A percentile compares a stretch with the other conserved stretches of the same genome.
Conservation (phyloP, 768 basidiomycete species). For the Scleroderma citrinum region DNA sequence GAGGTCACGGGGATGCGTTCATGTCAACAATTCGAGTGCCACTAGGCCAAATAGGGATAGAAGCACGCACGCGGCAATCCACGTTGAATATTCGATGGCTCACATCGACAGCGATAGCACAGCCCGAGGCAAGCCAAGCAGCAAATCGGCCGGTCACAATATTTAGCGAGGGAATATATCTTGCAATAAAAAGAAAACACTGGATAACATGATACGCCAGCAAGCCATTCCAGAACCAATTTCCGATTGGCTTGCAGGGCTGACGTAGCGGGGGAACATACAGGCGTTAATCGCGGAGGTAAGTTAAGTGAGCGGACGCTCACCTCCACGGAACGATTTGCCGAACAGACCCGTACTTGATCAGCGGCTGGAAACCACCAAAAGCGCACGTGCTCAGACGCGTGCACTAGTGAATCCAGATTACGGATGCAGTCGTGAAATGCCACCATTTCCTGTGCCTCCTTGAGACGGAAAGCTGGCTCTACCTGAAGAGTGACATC, state of each 20-base stretch:
- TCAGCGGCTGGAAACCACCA: slow-evolving; percentile 93
- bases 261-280: slow-evolving; percentile 20
- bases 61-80: slow-evolving; percentile 76
- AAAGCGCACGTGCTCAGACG: slow-evolving; percentile 85
- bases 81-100: slow-evolving; percentile 86
- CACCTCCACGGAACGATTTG: slow-evolving; percentile 77
- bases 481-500: slow-evolving; percentile 74
- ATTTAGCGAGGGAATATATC: slow-evolving; percentile 59
- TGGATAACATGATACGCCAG: slow-evolving; percentile 81
- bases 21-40: background rate
- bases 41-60: background rate
- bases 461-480: slow-evolving; percentile 73
- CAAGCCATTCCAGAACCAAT: slow-evolving; percentile 66
- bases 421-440: slow-evolving; percentile 59
- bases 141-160: slow-evolving; percentile 56
- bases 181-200: slow-evolving; percentile 71
- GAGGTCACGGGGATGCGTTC: slow-evolving; percentile 7
- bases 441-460: slow-evolving; percentile 52
- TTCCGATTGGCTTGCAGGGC: slow-evolving; percentile 46
- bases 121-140: slow-evolving; percentile 58
- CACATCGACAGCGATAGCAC: slow-evolving; percentile 63
- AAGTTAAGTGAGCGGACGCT: slow-evolving; percentile 22
- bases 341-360: slow-evolving; percentile 61
- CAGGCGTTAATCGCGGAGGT: background rate
- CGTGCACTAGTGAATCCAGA: slow-evolving; percentile 48